Evolutionary conservation across 2,329 filamentous ascomycete species (phyloP), one percentile per base, ranked within the genome.

Genomic region (Mollisiaceae sp.): DNA sequence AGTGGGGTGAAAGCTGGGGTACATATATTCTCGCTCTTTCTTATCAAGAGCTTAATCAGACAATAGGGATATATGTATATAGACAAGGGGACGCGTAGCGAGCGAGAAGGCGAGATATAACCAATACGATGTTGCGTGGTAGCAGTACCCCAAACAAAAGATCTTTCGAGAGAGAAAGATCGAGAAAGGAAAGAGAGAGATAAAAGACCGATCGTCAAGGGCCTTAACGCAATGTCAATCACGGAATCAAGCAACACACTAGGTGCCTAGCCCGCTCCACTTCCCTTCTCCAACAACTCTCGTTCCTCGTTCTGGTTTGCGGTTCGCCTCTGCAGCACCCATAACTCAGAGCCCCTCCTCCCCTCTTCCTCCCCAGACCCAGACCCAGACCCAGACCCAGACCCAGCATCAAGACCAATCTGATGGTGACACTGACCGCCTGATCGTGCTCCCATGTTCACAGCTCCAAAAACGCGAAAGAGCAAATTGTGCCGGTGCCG

Each of bases 371-470:
- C 36, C 36, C 36, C 36, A 14, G 36, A 39, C 36, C 8, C 8
- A 39, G n/a, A n/a, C 38, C 38, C 38, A 18, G 38, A 41, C 38
- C 11, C 12, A 41, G 27, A n/a, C 38, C 38, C 38, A 18, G 38
- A 41, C 38, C 11, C 12, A 41, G 27, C 27, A 32, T 6, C 27
- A 32, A 32, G 27, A 32, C 12, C 8, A 22, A 20, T 50, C n/a
- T 54, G 50, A 54, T 15, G 47, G 50, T 35, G 32, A 32, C 6
- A 27, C 50, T 54, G 50, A 54, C 50, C 45, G 45, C 45, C 45
- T 54, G 50, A 54, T 54, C 11, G 12, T 18, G 22, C 50, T 32
- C 50, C 27, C 45, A 50, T 43, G 41, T 43, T 18, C 41, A 12
- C n/a, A n/a, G 14, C 8, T 18, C 41, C 27, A 32, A 32, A 32